Conservation (phyloP, 2,329 filamentous ascomycete species). For the Chlorencoelia australis region DNA sequence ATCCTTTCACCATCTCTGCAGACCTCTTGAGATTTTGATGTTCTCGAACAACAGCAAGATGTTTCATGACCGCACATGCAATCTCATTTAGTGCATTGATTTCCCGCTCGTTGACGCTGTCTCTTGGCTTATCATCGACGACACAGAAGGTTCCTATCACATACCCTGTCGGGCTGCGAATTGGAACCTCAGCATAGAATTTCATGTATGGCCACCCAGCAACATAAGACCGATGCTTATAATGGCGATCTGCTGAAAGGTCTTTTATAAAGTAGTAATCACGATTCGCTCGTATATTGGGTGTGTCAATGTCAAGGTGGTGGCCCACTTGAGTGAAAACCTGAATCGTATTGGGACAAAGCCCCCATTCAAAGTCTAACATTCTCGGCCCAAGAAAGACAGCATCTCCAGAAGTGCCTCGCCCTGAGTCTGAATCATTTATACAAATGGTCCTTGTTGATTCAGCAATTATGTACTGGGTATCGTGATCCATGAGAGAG, state of each 20-base stretch:
- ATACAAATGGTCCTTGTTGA: constrained; percentile 16
- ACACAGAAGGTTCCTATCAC: constrained; percentile 52
- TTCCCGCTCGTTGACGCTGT: constrained; percentile 38
- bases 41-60: constrained; percentile 45
- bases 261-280: constrained; percentile 17
- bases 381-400: constrained; percentile 14
- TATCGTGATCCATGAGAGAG: constrained; percentile 24
- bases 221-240: constrained; percentile 14
- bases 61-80: constrained; percentile 44
- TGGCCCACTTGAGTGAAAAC: constrained; percentile 13
- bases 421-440: constrained; percentile 2
- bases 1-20: constrained; percentile 41
- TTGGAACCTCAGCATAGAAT: constrained; percentile 22
- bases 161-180: constrained; percentile 14
- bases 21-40: constrained; percentile 39
- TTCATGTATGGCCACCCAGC: constrained; percentile 14
- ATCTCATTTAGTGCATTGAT: constrained; percentile 45
- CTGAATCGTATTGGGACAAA: constrained; percentile 17
- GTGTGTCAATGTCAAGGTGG: constrained; percentile 6
- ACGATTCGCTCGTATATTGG: constrained; percentile 9
- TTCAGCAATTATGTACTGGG: constrained; percentile 20
- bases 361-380: constrained; percentile 12
- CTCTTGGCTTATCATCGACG: constrained; percentile 43
- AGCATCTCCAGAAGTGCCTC: constrained; percentile 9
- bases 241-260: constrained; percentile 13